Evolutionary conservation across 192 early-diverging fungal species (phyloP).

Genomic region (Spinellus fusiger): DNA sequence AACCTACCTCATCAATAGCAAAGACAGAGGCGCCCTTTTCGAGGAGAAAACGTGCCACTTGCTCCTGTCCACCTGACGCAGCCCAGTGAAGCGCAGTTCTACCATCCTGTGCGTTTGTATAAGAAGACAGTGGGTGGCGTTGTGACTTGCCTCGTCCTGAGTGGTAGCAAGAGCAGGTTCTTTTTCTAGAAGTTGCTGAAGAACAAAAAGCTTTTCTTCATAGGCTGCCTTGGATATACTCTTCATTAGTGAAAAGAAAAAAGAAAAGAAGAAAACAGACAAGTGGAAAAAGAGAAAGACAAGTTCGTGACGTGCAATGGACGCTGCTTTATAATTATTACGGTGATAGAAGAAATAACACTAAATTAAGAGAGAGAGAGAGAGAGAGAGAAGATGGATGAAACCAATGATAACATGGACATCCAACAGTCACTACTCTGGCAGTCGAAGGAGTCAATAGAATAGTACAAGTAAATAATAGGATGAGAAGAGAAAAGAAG

Average conservation of each 20-base stretch:
- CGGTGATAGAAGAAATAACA: too few species aligned
- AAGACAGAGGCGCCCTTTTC: constrained; percentile 56
- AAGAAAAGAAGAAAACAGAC: not conserved
- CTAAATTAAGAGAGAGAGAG: too few species aligned
- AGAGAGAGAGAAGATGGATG: not conserved
- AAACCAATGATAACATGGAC: not conserved
- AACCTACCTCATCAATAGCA: constrained; percentile 56
- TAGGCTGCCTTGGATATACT: constrained; percentile 12
- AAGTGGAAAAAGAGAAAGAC: not conserved
- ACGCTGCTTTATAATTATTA: not conserved
- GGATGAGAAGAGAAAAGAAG: not conserved
- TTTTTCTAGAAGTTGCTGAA: constrained; percentile 44
- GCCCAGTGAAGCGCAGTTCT: constrained; percentile 49
- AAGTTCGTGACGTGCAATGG: not conserved
- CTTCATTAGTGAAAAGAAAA: not conserved
- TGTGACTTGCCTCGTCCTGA: constrained; percentile 56
- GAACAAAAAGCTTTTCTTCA: constrained; percentile 37
- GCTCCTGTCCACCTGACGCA: constrained; percentile 63
- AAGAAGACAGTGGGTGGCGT: not conserved
- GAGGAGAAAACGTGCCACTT: constrained; percentile 64
- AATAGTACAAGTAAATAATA: not conserved
- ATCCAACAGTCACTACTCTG: not conserved
- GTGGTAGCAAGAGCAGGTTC: constrained; percentile 47
- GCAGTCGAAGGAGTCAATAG: not conserved
- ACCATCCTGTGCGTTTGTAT: constrained; percentile 27